Conservation (phyloP, 164 flowering plant genomes). For the Vitis amurensis region DNA sequence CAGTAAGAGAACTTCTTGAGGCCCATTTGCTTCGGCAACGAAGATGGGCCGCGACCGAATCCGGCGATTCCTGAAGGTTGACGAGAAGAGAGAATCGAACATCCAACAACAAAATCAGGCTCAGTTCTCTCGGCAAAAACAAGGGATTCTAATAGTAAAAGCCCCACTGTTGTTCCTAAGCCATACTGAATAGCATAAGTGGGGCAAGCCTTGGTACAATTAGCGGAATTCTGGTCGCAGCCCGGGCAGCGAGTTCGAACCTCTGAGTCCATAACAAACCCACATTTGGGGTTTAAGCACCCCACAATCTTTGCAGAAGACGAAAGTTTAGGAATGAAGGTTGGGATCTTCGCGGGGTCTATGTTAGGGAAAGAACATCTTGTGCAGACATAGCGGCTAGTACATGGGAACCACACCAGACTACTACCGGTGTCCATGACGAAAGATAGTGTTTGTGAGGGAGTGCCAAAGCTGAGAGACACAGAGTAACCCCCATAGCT, state of each 20-base stretch:
- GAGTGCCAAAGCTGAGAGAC: constrained; percentile 45
- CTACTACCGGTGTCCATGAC: constrained; percentile 51
- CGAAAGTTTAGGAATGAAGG: constrained; percentile 42
- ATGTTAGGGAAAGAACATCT: constrained; percentile 27
- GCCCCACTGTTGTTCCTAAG: constrained; percentile 43
- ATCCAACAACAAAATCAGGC: constrained; percentile 43
- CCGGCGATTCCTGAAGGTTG: constrained; percentile 60
- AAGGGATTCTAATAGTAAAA: constrained; percentile 36
- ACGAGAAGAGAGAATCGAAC: constrained; percentile 42
- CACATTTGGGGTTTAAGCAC: constrained; percentile 46
- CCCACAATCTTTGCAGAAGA: constrained; percentile 40
- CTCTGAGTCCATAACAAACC: constrained; percentile 24
- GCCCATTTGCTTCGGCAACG: constrained; percentile 49
- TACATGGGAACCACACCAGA: constrained; percentile 59
- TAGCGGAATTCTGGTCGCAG: constrained; percentile 15
- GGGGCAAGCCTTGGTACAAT: constrained; percentile 38
- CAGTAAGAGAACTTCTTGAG: constrained; percentile 56
- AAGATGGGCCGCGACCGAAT: constrained; percentile 46
- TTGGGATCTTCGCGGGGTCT: constrained; percentile 23
- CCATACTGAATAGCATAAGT: constrained; percentile 41
- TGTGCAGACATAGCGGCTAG: constrained; percentile 38
- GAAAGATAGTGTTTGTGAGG: constrained; percentile 35
- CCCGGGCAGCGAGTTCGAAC: constrained; percentile 21
- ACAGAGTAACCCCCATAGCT: constrained; percentile 51
- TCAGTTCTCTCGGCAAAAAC: constrained; percentile 21